Base-by-base conservation (phyloP, 257 asterid genomes). In the Salvia splendens region DNA sequence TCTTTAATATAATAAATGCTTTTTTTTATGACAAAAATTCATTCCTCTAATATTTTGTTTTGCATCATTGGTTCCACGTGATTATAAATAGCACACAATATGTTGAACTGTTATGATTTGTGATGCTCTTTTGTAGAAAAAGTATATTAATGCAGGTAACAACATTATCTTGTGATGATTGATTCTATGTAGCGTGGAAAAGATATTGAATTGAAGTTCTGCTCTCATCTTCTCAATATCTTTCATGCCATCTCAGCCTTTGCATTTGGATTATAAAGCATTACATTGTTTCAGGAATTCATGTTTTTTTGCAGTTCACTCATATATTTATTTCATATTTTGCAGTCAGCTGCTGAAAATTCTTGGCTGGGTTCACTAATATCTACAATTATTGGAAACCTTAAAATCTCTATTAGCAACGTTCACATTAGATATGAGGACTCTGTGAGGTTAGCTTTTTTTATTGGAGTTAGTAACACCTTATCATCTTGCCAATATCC, bases 361-460 rank as follows among this genome's bases (percentile, higher is more conserved):
- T 90, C 99, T 80, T 94, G 99, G 99, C 85, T 94, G 78, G 97
- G 96, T 58, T 94, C 99, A 50, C 78, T 94, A 54, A 94, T 94
- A 72, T 80, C 95, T 56, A 94, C 99, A 14, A 86, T 94, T 52
- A 90, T 94, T 59, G 99, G 99, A 63, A 94, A 94, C 72, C 99
- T 94, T 72, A 94, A 88, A 84, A 94, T 94, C 76, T 84, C 97
- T 59, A 91, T 94, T 52, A 86, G 95, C 92, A 94, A 94, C 74
- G 97, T 94, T 74, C 99, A 94, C 80, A 72, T 94, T 65, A 84
- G 97, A 79, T 94, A 94, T 54, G 97, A 94, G 84, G 99, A 94
- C 77, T 77, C 95, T 61, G 79, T 78, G 80, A 94, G 97, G 99
- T 94, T 75, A 77, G 80, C 81, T 52, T 72, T 56, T 72, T 46